phyloP scores from a whole-genome alignment of 441 rosid genomes.

The Francoa sonchifolia region DNA sequence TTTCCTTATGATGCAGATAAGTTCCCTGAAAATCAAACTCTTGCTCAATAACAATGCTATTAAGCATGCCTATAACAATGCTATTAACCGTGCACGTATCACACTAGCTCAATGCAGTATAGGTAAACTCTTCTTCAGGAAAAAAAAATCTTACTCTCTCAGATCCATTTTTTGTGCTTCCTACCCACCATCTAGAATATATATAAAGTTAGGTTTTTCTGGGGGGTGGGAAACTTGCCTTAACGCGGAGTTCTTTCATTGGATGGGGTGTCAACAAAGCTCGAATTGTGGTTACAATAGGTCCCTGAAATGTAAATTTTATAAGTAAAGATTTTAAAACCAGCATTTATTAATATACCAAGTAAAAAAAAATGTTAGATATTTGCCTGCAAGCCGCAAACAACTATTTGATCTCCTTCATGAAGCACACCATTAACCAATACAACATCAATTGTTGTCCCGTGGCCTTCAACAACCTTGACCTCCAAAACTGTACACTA shows the following conservation, averaged over 20 bases:
- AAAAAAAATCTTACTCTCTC: no score
- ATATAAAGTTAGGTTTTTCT: neutral
- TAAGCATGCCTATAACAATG: no score
- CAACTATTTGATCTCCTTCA: slow-evolving; percentile 95
- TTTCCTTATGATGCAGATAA: slow-evolving; percentile 77
- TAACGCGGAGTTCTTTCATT: slow-evolving; percentile 92
- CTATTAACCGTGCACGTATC: no score
- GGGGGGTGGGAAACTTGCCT: slow-evolving; percentile 30
- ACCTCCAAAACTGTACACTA: slow-evolving; percentile 96
- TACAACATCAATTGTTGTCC: slow-evolving; percentile 93
- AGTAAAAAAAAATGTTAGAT: slow-evolving; percentile 6
- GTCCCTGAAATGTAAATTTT: slow-evolving; percentile 42
- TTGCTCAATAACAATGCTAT: no score
- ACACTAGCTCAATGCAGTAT: no score
- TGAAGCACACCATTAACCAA: slow-evolving; percentile 85
- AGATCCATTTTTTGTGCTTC: no score
- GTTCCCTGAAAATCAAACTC: slow-evolving; percentile 54
- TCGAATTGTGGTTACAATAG: slow-evolving; percentile 75
- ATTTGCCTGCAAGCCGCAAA: slow-evolving; percentile 91
- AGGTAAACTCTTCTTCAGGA: no score
- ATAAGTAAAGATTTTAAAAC: slow-evolving; percentile 8
- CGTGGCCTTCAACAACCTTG: slow-evolving; percentile 86
- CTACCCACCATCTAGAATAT: slow-evolving; percentile 4
- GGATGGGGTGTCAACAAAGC: slow-evolving; percentile 93
- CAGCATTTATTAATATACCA: slow-evolving; percentile 4